These are phyloP conservation scores for Fusarium lyarnte DNA, from an alignment of 2,329 filamentous ascomycete species.

Conservation along the genomic window DNA sequence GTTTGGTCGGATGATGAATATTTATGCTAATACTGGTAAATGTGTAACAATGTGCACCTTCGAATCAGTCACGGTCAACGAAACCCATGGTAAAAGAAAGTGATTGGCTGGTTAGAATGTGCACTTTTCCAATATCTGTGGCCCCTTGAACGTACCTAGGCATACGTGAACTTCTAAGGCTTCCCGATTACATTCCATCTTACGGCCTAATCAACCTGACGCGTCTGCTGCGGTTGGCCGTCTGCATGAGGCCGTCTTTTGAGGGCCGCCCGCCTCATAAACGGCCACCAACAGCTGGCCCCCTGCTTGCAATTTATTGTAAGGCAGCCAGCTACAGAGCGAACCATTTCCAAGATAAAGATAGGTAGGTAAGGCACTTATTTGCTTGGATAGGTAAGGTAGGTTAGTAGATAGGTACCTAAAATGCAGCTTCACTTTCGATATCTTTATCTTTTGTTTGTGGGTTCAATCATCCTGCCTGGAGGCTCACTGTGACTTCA, in stretches of 20 bases:
- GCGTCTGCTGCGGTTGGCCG: neutral
- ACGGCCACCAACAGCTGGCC: conserved; percentile 10
- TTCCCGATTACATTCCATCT: neutral
- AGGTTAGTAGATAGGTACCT: neutral
- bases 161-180: neutral
- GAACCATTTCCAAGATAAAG: neutral
- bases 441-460: neutral
- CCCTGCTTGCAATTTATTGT: neutral
- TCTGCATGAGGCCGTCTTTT: conserved; percentile 6
- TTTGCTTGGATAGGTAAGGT: too few species aligned
- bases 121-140: neutral
- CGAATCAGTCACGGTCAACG: too few species aligned
- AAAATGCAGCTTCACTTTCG: neutral
- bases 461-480: neutral
- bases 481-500: neutral
- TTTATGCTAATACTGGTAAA: too few species aligned
- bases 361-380: neutral
- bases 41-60: too few species aligned
- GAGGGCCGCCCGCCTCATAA: neutral
- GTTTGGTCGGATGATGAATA: too few species aligned
- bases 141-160: neutral
- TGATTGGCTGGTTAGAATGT: neutral
- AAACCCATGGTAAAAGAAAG: too few species aligned
- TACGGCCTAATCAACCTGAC: neutral
- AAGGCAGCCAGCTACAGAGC: conserved; percentile 2